Base-by-base conservation (phyloP, 768 basidiomycete species). In the Cystofilobasidium macerans region DNA sequence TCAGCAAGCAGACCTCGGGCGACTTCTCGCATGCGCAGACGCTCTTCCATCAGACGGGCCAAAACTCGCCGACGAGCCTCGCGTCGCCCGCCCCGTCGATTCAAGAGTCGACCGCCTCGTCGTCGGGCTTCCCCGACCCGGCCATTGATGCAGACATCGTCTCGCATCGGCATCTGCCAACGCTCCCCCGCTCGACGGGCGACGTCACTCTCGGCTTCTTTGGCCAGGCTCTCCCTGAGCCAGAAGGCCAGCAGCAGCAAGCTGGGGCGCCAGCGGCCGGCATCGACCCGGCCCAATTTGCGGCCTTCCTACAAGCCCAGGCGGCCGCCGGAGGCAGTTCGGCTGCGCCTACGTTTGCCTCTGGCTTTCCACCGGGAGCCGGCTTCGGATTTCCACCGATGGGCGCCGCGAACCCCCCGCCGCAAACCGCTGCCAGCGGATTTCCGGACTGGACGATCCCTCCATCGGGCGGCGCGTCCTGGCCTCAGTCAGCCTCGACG, bases 231-330 rank as follows among this genome's bases (percentile, higher is more conserved):
- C 30, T 14, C 2, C 48, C 30, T 8, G 51, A 22, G 35, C 24
- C 20, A 32, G 14, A n/a, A 26, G 13, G 48, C 3, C 22, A 33
- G 20, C 51, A 63, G 48, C 62, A 22, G 33, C 53, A 18, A 51
- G 24, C 24, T 18, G 43, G n/a, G n/a, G n/a, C n/a, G n/a, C 0
- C 43, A 51, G 22, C 45, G 43, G 32, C 20, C 22, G 16, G 35
- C 38, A 11, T 53, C 28, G 51, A 32, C 28, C 12, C 14, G 51
- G 30, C 30, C 51, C 28, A 54, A 14, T 30, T 32, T 16, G 54
- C 38, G 28, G 62, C 62, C 1, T 62, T 62, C 61, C 35, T 62
- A 3, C 48, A 62, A 13, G 35, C 14, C 33, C 61, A 53, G 48
- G 35, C 14, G 9, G 36, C 43, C 33, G 14, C 26, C 48, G 22